Conservation (phyloP, 75 land plant species). For the Azolla pinnata region DNA sequence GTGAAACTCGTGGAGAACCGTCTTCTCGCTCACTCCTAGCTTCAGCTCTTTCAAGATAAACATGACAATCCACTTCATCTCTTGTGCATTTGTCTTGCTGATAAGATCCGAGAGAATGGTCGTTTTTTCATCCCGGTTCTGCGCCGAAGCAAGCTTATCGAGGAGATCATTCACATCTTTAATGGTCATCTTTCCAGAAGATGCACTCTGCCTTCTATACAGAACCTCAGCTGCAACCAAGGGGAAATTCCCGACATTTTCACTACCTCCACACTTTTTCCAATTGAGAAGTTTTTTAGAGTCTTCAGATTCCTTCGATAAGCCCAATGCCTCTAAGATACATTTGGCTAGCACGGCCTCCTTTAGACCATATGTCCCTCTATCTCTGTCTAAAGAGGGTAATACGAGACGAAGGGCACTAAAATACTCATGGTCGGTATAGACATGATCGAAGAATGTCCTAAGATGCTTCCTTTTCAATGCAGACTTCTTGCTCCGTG, state of each 20-base stretch:
- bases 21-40: constrained; percentile 89
- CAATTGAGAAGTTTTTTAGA: constrained; percentile 73
- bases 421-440: constrained; percentile 49
- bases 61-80: constrained; percentile 98
- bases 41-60: constrained; percentile 91
- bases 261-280: constrained; percentile 91
- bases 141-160: constrained; percentile 54
- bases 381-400: constrained; percentile 70
- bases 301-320: constrained; percentile 72
- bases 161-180: constrained; percentile 75
- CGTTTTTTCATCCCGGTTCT: constrained; percentile 69
- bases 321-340: constrained; percentile 75
- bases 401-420: constrained; percentile 70
- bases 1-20: constrained; percentile 87
- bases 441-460: constrained; percentile 72
- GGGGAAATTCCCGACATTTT: constrained; percentile 81
- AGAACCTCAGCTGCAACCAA: constrained; percentile 79
- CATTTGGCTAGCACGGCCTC: constrained; percentile 72
- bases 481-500: constrained; percentile 41
- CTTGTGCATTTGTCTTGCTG: constrained; percentile 81
- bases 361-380: constrained; percentile 71
- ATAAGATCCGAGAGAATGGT: constrained; percentile 63
- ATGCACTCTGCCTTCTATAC: constrained; percentile 56
- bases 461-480: constrained; percentile 74
- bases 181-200: constrained; percentile 66